Conservation (phyloP, 2,329 filamentous ascomycete genomes). For the Alternaria arbusti region DNA sequence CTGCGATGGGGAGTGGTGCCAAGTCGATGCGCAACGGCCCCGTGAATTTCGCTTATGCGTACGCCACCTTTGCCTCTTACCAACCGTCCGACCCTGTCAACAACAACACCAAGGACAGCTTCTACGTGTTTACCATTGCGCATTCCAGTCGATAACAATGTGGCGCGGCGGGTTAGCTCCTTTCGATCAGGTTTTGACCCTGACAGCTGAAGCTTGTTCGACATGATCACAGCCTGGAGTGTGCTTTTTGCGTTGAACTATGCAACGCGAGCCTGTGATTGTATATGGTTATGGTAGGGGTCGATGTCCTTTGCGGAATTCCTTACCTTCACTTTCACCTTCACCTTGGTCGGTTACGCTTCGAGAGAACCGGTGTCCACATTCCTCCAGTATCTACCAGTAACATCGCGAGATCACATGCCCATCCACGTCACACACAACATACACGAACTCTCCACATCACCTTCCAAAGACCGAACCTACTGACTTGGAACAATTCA, state of each 20-base stretch:
- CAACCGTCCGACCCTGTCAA: conserved; percentile 6
- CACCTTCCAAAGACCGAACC: background rate
- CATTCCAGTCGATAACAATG: background rate
- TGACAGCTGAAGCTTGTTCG: conserved; percentile 7
- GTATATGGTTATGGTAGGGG: conserved; percentile 4
- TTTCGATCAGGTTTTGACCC: conserved; percentile 10
- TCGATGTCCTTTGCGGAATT: background rate
- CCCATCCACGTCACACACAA: background rate
- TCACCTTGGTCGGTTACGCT: background rate
- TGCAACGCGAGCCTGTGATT: background rate
- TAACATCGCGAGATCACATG: background rate
- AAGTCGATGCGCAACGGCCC: conserved; percentile 9
- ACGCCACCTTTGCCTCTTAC: conserved; percentile 5
- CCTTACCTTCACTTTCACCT: background rate
- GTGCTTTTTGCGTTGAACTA: conserved; percentile 18
- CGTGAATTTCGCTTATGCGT: conserved; percentile 23
- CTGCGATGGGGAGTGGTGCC: conserved; percentile 16
- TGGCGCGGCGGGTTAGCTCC: conserved; percentile 11
- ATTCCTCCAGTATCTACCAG: background rate
- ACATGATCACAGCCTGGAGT: conserved; percentile 20
- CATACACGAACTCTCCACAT: background rate
- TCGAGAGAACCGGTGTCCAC: background rate
- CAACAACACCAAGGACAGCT: conserved; percentile 7
- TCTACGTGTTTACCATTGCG: conserved; percentile 4
- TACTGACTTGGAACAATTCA: background rate